These are phyloP conservation scores for Globisporangium perplexum DNA, from an alignment of 352 stramenopile species.

Conservation along the genomic window DNA sequence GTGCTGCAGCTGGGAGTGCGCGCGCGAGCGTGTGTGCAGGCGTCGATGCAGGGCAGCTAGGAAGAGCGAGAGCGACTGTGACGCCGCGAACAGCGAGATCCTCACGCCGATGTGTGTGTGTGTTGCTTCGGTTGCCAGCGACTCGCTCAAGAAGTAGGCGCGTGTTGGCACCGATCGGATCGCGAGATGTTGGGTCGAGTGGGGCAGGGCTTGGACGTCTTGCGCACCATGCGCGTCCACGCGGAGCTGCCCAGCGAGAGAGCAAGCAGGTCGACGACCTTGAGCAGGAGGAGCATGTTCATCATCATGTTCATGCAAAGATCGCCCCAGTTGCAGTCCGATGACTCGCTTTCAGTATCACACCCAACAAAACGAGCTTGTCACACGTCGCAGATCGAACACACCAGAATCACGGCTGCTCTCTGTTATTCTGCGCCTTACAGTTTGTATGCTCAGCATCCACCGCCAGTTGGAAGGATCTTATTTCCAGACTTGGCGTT, in stretches of 20 bases:
- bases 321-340: no score
- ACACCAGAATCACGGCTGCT: no score
- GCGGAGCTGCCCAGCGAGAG: no score
- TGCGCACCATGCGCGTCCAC: no score
- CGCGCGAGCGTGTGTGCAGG: not conserved
- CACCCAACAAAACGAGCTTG: not conserved
- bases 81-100: no score
- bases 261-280: not conserved
- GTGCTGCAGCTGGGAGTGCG: no score
- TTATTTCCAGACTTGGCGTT: not conserved
- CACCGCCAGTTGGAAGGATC: no score
- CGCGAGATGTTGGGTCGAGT: not conserved
- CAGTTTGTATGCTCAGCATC: not conserved
- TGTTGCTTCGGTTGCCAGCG: not conserved
- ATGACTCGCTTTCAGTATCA: not conserved
- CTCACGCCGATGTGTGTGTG: not conserved
- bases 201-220: no score
- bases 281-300: not conserved
- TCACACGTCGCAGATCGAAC: constrained; percentile 1
- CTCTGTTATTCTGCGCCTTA: not conserved
- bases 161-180: no score
- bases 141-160: constrained; percentile 3
- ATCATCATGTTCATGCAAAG: no score
- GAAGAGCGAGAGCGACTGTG: no score
- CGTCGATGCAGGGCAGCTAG: not conserved